Percentiles rank a stretch among this genome's conserved stretches.
Evolutionary conservation across 2,329 filamentous ascomycete genomes (phyloP).

Genomic region (Dothiorella sarmentorum): DNA sequence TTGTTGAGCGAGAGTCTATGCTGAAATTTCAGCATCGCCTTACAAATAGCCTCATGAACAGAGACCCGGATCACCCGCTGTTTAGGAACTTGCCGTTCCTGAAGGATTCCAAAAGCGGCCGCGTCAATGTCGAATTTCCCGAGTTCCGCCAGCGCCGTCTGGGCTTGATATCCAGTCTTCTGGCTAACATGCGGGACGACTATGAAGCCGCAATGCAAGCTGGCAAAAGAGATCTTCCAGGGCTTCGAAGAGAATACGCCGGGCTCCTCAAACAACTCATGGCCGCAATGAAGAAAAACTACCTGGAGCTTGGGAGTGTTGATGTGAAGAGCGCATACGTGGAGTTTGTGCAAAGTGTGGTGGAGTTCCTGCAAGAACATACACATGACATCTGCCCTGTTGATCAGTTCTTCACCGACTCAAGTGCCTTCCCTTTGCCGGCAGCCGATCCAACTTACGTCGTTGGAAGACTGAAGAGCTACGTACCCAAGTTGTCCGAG

Average conservation of each 20-base stretch:
- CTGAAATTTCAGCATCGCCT: slow-evolving; percentile 60
- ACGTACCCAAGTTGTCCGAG: slow-evolving; percentile 52
- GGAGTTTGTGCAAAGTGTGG: slow-evolving; percentile 58
- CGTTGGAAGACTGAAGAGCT: slow-evolving; percentile 58
- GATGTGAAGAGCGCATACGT: slow-evolving; percentile 54
- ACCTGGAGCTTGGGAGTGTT: slow-evolving; percentile 47
- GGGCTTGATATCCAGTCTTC: slow-evolving; percentile 52
- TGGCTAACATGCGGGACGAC: slow-evolving; percentile 58
- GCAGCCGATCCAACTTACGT: slow-evolving; percentile 60
- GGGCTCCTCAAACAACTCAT: slow-evolving; percentile 55
- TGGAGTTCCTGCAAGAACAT: slow-evolving; percentile 60
- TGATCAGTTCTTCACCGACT: slow-evolving; percentile 59
- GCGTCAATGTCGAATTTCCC: slow-evolving; percentile 47
- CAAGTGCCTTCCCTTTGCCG: slow-evolving; percentile 58
- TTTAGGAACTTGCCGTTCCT: slow-evolving; percentile 58
- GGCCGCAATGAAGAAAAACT: slow-evolving; percentile 59
- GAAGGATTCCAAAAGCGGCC: slow-evolving; percentile 19
- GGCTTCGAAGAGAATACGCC: slow-evolving; percentile 47
- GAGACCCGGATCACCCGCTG: slow-evolving; percentile 45
- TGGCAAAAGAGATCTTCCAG: slow-evolving; percentile 18
- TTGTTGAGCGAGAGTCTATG: slow-evolving; percentile 58
- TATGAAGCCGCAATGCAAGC: slow-evolving; percentile 21
- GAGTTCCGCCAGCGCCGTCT: slow-evolving; percentile 56
- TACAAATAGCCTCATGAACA: slow-evolving; percentile 52
- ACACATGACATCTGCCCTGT: slow-evolving; percentile 55